Percentiles rank a stretch among this genome's conserved stretches.
These are phyloP conservation scores for Fusarium chuoi DNA, from an alignment of 2,329 filamentous ascomycete species.

Conservation along the genomic window DNA sequence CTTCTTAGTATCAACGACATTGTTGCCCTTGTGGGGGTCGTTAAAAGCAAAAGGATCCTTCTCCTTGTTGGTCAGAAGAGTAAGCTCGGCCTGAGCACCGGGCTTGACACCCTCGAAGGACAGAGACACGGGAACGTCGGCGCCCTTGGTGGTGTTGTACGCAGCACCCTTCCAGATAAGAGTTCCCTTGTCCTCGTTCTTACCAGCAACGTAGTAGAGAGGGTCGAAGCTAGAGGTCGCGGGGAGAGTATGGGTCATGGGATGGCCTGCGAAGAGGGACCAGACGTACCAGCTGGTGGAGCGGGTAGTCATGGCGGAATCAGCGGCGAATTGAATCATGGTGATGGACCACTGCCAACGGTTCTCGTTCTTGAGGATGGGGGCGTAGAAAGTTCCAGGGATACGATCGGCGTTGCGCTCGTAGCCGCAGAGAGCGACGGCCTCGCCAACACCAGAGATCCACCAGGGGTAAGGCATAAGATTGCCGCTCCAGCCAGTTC, in stretches of 20 bases:
- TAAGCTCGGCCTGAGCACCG: slow-evolving; percentile 55
- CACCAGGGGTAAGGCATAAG: slow-evolving; percentile 63
- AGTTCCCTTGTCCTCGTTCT: slow-evolving; percentile 52
- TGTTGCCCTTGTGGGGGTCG: slow-evolving; percentile 56
- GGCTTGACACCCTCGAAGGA: slow-evolving; percentile 56
- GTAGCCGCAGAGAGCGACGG: slow-evolving; percentile 71
- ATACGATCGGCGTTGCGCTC: slow-evolving; percentile 72
- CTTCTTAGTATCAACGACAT: slow-evolving; percentile 59
- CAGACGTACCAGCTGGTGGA: slow-evolving; percentile 63
- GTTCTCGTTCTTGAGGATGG: slow-evolving; percentile 61
- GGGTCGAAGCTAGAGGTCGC: slow-evolving; percentile 56
- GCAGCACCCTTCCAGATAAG: slow-evolving; percentile 63
- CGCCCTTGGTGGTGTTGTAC: slow-evolving; percentile 61
- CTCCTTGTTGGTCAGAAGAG: slow-evolving; percentile 55
- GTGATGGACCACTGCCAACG: slow-evolving; percentile 63
- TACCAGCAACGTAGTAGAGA: slow-evolving; percentile 62
- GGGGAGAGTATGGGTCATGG: slow-evolving; percentile 59
- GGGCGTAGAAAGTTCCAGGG: slow-evolving; percentile 63
- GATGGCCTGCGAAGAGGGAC: slow-evolving; percentile 59
- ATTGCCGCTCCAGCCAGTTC: slow-evolving; percentile 57
- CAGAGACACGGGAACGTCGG: slow-evolving; percentile 57
- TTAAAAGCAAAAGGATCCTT: slow-evolving; percentile 57
- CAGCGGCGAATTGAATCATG: slow-evolving; percentile 60
- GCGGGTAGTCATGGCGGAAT: slow-evolving; percentile 58
- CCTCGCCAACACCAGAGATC: slow-evolving; percentile 70